A percentile compares a stretch with the other conserved stretches of the same genome.
Conservation (phyloP, 2,329 filamentous ascomycete genomes). For the Tolypocladium capitatum region DNA sequence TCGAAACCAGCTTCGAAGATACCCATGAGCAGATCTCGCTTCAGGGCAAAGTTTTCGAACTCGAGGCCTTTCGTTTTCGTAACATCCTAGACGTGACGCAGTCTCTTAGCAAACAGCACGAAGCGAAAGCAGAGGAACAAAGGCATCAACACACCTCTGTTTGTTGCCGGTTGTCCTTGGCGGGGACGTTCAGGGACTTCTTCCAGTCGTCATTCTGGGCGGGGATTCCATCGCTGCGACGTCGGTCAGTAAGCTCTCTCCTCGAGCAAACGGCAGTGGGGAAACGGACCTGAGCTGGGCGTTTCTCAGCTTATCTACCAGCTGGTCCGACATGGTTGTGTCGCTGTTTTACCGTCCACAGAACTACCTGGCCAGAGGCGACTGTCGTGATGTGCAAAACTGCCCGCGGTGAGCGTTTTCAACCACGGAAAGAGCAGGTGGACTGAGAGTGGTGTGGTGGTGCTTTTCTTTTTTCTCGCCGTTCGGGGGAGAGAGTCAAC, state of each 20-base stretch:
- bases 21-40: constrained; percentile 92
- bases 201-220: constrained; percentile 54
- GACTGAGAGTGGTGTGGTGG: neutral
- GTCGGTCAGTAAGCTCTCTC: constrained; percentile 3
- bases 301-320: constrained; percentile 30
- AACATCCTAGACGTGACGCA: constrained; percentile 57
- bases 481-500: neutral
- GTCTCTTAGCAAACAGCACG: neutral
- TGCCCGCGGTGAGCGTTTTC: neutral
- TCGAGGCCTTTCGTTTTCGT: constrained; percentile 95
- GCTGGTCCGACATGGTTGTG: constrained; percentile 29
- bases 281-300: constrained; percentile 26
- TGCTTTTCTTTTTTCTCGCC: neutral
- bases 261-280: neutral
- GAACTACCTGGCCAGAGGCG: constrained; percentile 10
- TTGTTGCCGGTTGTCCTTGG: constrained; percentile 65
- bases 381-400: constrained; percentile 10
- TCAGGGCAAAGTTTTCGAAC: constrained; percentile 93
- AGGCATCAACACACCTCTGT: constrained; percentile 49
- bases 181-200: constrained; percentile 55
- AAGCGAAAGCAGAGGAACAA: constrained; percentile 1
- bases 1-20: constrained; percentile 99
- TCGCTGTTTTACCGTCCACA: constrained; percentile 11
- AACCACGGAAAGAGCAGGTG: neutral
- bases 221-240: constrained; percentile 31